Percentiles rank a stretch among this genome's conserved stretches.
Evolutionary conservation across 1,284 basidiomycete genomes (phyloP).

Genomic region (Athelia sp.): DNA sequence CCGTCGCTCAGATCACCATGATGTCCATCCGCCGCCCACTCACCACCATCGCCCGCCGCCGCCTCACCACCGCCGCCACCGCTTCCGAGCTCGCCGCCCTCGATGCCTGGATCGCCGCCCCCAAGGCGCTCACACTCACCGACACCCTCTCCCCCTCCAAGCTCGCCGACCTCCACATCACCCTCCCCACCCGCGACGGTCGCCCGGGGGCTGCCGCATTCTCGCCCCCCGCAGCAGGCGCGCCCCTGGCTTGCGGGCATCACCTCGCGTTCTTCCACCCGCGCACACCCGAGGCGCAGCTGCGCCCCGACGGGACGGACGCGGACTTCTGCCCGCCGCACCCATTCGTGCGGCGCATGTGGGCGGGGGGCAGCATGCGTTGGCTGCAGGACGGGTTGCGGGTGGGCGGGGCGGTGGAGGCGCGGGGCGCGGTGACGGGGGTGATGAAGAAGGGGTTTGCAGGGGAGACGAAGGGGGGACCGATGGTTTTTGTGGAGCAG

Average conservation of each 20-base stretch:
- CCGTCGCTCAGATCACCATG: too few species aligned
- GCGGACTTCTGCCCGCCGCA: constrained; percentile 65
- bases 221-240: constrained; percentile 28
- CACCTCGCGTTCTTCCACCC: constrained; percentile 77
- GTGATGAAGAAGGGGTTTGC: constrained; percentile 64
- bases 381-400: constrained; percentile 54
- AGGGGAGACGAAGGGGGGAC: constrained; percentile 33
- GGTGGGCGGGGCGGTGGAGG: constrained; percentile 50
- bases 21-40: too few species aligned
- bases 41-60: too few species aligned
- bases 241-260: constrained; percentile 55
- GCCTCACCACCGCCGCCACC: too few species aligned
- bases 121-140: constrained; percentile 33
- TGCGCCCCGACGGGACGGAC: constrained; percentile 74
- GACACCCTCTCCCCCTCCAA: constrained; percentile 48
- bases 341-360: constrained; percentile 79
- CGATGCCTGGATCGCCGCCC: constrained; percentile 46
- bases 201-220: constrained; percentile 20
- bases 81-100: too few species aligned
- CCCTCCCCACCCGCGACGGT: constrained; percentile 68
- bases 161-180: constrained; percentile 57
- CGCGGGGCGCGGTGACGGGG: constrained; percentile 44
- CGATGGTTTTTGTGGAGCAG: constrained; percentile 78
- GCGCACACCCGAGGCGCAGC: constrained; percentile 50
- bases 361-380: constrained; percentile 71